Evolutionary conservation across 1,284 basidiomycete species (phyloP), one percentile per base, ranked within the genome.

Genomic region (Rugosomyces carneus): DNA sequence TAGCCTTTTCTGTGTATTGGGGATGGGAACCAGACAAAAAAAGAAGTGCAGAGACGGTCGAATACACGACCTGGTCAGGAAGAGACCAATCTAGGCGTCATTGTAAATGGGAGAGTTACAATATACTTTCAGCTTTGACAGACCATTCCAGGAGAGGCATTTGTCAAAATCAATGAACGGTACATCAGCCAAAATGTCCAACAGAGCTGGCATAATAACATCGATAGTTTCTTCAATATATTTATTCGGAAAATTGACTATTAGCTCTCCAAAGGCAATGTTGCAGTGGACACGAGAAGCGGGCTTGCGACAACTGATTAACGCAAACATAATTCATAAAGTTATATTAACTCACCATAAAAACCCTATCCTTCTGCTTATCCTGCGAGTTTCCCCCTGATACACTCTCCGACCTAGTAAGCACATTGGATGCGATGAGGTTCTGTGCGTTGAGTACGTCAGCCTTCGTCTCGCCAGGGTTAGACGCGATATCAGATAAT

Each of bases 1-100:
- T 71, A 1, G 76, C 75, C 21, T 59, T 62, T 16, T 69, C 64
- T 13, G 74, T 69, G 53, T 79, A 70, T 42, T 75, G 64, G 0
- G 68, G 60, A 60, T 81, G 71, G 15, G 64, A 59, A 37, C 71
- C 73, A 21, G 84, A 78, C n/a, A 89, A 68, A 38, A 76, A 72
- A 32, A 93, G 68, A 1, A 90, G 68, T 8, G 89, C 84, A 7
- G 83, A 83, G 20, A 89, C 75, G 0, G 82, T 87, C 1, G 84
- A 80, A 56, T 74, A 87, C 1, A 87, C 80, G 27, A 93, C 73
- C 56, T 90, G 87, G 61, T 91, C 89, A 15, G 88, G 82, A 27
- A 88, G 70, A 3, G 89, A 76, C 87, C 87, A 89, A 54, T 89
- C 86, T 11, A 32, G 34, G 23, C 46, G 20, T 31, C 21, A 16